Evolutionary conservation across 2,329 filamentous ascomycete genomes (phyloP).

Genomic region (Exophiala aquamarina): DNA sequence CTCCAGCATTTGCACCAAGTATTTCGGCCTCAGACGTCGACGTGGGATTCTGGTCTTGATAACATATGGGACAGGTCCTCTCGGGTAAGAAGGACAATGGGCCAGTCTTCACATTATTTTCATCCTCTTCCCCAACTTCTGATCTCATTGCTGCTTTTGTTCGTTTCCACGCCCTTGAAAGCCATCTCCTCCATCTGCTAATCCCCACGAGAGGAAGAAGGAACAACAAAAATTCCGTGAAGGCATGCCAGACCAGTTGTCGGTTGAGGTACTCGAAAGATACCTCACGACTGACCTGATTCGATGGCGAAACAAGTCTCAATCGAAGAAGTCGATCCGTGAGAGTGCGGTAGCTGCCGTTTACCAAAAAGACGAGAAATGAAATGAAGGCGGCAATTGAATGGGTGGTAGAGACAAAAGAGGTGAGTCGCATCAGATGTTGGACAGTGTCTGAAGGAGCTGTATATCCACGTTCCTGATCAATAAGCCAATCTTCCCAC

Average conservation of each 20-base stretch:
- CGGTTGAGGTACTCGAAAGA: conserved; percentile 97
- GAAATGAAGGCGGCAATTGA: conserved; percentile 79
- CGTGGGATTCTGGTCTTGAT: conserved; percentile 81
- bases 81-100: conserved; percentile 86
- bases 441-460: conserved; percentile 46
- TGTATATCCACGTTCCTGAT: conserved; percentile 69
- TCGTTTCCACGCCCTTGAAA: conserved; percentile 82
- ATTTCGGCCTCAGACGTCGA: conserved; percentile 73
- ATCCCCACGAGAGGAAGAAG: conserved; percentile 96
- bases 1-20: conserved; percentile 64
- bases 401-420: conserved; percentile 69
- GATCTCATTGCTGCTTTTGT: conserved; percentile 64
- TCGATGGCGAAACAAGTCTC: conserved; percentile 79
- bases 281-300: conserved; percentile 84
- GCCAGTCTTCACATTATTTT: conserved; percentile 60
- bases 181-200: conserved; percentile 85
- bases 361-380: conserved; percentile 87
- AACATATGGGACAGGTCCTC: conserved; percentile 94
- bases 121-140: conserved; percentile 43
- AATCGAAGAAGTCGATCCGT: conserved; percentile 82
- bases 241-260: conserved; percentile 98
- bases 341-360: conserved; percentile 87
- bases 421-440: conserved; percentile 67
- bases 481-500: conserved; percentile 84
- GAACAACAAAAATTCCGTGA: conserved; percentile 97